Conservation (phyloP, 2,329 filamentous ascomycete genomes). For the Stachybotrys echinatus region DNA sequence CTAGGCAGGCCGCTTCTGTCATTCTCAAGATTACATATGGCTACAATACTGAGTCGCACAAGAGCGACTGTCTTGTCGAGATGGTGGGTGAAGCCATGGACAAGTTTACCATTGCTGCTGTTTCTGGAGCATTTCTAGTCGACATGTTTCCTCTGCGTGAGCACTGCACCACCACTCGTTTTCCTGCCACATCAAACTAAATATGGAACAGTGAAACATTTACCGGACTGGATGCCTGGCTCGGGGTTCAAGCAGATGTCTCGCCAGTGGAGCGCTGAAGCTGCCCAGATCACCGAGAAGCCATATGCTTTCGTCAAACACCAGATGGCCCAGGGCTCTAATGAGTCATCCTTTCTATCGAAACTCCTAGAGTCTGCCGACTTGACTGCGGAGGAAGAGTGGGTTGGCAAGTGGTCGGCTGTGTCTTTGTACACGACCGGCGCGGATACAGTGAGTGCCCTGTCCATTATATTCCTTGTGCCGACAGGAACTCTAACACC, state of each 20-base stretch:
- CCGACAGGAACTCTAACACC: not conserved
- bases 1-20: slow-evolving; percentile 10
- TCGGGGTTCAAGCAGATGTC: slow-evolving; percentile 2
- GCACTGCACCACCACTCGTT: not conserved
- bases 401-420: slow-evolving; percentile 13
- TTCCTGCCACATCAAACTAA: not conserved
- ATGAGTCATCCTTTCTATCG: not conserved
- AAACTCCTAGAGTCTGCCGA: slow-evolving; percentile 4
- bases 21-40: slow-evolving; percentile 15
- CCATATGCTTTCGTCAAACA: not conserved
- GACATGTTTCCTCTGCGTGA: slow-evolving; percentile 12
- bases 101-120: slow-evolving; percentile 7
- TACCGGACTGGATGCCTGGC: not conserved
- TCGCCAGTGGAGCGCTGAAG: not conserved
- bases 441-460: slow-evolving; percentile 12
- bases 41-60: slow-evolving; percentile 11
- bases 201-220: not conserved
- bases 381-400: slow-evolving; percentile 4
- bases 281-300: not conserved
- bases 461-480: not conserved
- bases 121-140: slow-evolving; percentile 11
- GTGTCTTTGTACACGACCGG: slow-evolving; percentile 12
- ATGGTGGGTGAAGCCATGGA: slow-evolving; percentile 13
- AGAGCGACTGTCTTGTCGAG: slow-evolving; percentile 8
- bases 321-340: not conserved